Base-by-base conservation (phyloP, 2,329 filamentous ascomycete species). In the Pyrenochaeta sp. region DNA sequence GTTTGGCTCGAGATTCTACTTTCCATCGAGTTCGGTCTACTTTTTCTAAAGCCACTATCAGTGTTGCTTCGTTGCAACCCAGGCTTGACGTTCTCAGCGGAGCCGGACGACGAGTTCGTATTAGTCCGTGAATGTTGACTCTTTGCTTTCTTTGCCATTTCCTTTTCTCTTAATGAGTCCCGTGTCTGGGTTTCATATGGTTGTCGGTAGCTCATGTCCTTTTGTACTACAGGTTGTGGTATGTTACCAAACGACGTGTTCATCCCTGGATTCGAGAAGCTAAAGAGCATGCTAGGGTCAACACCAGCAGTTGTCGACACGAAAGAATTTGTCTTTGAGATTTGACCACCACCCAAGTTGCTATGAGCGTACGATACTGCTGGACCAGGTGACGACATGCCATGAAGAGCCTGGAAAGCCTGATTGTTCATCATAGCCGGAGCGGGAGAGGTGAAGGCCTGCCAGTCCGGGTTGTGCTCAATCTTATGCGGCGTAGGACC, bases 251-350 rank as follows among this genome's bases (percentile, higher is more conserved):
- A 69, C 2, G 67, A 69, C 11, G 56, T 39, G 17, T 50, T 45
- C 29, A 61, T 53, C 11, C 61, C 58, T 23, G 59, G 57, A 35
- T 49, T 61, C 10, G 66, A 65, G 40, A 74, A 74, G 50, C 74
- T 74, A 47, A 75, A 73, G 3, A 76, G 57, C 59, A 80, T 68
- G 32, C 68, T 79, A 10, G 77, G 77, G 51, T 81, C 71, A 7
- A 80, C 76, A 20, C 72, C 69, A 13, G 69, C 64, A 15, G 72
- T 67, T 5, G 68, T 68, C 13, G 69, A 61, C 13, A 65, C 51
- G 35, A 71, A 72, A 6, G 68, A 70, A 41, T 30, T 62, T 29
- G 56, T 51, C 36, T 56, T 56, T 28, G 62, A 68, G 28, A 26
- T 45, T 6, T 49, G 49, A 10, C 28, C 48, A 26, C 57, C 55